Base-by-base conservation (phyloP, 2,329 filamentous ascomycete species). In the Neofusicoccum parvum region DNA sequence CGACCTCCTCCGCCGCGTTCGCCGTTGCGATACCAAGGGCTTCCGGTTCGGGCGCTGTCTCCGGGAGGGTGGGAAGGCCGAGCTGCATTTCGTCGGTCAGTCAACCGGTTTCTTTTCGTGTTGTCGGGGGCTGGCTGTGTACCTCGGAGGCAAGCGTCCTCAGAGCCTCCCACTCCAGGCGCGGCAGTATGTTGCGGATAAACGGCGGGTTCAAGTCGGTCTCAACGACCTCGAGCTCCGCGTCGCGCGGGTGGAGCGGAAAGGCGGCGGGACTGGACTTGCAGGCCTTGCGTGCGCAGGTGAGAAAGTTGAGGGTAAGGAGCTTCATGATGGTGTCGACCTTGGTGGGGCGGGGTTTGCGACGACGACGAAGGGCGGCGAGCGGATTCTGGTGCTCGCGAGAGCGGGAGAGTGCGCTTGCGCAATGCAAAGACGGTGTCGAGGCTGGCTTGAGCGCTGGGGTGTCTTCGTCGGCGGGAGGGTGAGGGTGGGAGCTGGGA, bases 261-360 rank as follows among this genome's bases (percentile, higher is more conserved):
- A 96, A 98, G 27, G 92, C 92, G 62, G 86, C 82, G 5, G 90
- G 83, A 37, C 90, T 89, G 65, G 88, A 86, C 81, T 96, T 97
- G 90, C 95, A 99, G 65, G 91, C 85, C 84, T 97, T 98, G 76
- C 96, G 91, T 68, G 95, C 94, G 84, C 95, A 99, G 73, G 92
- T 95, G 70, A 98, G 84, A 80, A 99, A 99, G 81, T 98, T 98
- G 73, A 96, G 89, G 67, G 93, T 97, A 62, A 98, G 87, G 68
- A 98, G 84, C 80, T 98, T 98, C 95, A 99, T 99, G 15, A 2
- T 54, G 43, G 37, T 4, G n/a, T 7, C 20, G 48, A 9, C 5
- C 27, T 53, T 53, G 36, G 53, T 58, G 53, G 36, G 37, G n/a
- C 23, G 37, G 15, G 10, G 37, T 2, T 15, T 9, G 23, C 53